These are phyloP conservation scores for Rhodotorula sp. DNA, from an alignment of 1,284 basidiomycete genomes.

Conservation along the genomic window DNA sequence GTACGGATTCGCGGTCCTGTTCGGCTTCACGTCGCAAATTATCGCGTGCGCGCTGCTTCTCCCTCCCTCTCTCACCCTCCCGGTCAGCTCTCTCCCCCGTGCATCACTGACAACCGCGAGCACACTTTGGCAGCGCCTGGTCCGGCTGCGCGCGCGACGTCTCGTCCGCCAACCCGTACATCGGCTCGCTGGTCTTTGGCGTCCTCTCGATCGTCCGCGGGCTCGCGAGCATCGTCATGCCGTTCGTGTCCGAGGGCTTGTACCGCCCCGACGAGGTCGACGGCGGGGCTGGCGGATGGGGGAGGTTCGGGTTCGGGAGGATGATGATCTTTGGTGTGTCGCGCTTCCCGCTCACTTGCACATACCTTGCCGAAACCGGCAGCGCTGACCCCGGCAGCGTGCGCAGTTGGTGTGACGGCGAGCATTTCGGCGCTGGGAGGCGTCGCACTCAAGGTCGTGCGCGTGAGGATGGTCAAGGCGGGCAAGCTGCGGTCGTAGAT, in stretches of 20 bases:
- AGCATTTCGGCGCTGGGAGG: neutral
- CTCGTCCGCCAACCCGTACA: slow-evolving; percentile 20
- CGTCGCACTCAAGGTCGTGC: neutral
- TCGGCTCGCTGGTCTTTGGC: slow-evolving; percentile 26
- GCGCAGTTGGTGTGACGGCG: neutral
- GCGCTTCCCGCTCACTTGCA: no score
- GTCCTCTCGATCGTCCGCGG: slow-evolving; percentile 19
- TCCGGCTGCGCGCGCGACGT: slow-evolving; percentile 18
- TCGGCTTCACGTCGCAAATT: slow-evolving; percentile 10
- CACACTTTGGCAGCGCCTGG: slow-evolving; percentile 12
- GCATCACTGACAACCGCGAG: no score
- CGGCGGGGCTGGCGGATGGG: slow-evolving; percentile 1
- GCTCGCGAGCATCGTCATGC: slow-evolving; percentile 20
- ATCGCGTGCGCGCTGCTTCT: slow-evolving; percentile 4
- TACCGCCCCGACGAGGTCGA: slow-evolving; percentile 8
- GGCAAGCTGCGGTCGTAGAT: neutral
- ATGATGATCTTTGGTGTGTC: neutral
- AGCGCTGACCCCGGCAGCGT: neutral
- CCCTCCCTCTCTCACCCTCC: no score
- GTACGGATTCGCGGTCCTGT: slow-evolving; percentile 31
- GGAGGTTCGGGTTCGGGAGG: neutral
- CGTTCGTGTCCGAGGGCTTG: slow-evolving; percentile 16
- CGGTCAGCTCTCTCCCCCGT: no score
- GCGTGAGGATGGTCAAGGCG: neutral
- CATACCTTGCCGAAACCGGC: neutral